Conservation (phyloP, 768 basidiomycete genomes). For the Boletus tylopilopsis region DNA sequence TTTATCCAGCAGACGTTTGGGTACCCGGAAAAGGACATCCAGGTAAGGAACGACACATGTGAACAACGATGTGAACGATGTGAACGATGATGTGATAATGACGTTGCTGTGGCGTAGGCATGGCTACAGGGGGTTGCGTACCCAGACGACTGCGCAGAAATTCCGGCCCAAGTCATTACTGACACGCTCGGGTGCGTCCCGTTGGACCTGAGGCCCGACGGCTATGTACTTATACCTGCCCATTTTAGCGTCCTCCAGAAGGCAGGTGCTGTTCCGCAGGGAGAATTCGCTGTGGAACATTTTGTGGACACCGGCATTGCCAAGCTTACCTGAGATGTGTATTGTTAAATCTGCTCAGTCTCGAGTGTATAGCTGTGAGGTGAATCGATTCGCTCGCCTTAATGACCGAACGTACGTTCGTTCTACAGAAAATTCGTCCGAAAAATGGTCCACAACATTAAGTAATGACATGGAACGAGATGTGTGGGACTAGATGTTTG, state of each 20-base stretch:
- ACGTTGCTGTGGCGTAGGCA: slow-evolving; percentile 39
- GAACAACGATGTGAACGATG: no score
- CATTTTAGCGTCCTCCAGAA: slow-evolving; percentile 60
- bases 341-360: background rate
- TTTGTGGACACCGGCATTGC: slow-evolving; percentile 60
- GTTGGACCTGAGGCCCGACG: background rate
- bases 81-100: no score
- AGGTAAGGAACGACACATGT: slow-evolving; percentile 47
- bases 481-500: slow-evolving; percentile 3
- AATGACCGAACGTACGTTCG: background rate
- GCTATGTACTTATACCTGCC: background rate
- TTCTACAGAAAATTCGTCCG: background rate
- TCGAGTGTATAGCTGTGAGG: background rate
- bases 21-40: slow-evolving; percentile 78
- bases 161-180: slow-evolving; percentile 60
- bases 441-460: slow-evolving; percentile 14
- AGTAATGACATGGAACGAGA: slow-evolving; percentile 11
- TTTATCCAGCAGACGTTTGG: slow-evolving; percentile 80
- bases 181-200: slow-evolving; percentile 64
- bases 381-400: background rate
- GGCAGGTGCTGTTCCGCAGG: slow-evolving; percentile 61
- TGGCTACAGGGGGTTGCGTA: slow-evolving; percentile 84
- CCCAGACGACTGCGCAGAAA: slow-evolving; percentile 58
- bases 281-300: slow-evolving; percentile 49
- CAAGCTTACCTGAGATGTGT: slow-evolving; percentile 40